Percentiles rank a stretch among this genome's conserved stretches.
Evolutionary conservation across 2,329 filamentous ascomycete species (phyloP).

Genomic region (Aureobasidium sp.): DNA sequence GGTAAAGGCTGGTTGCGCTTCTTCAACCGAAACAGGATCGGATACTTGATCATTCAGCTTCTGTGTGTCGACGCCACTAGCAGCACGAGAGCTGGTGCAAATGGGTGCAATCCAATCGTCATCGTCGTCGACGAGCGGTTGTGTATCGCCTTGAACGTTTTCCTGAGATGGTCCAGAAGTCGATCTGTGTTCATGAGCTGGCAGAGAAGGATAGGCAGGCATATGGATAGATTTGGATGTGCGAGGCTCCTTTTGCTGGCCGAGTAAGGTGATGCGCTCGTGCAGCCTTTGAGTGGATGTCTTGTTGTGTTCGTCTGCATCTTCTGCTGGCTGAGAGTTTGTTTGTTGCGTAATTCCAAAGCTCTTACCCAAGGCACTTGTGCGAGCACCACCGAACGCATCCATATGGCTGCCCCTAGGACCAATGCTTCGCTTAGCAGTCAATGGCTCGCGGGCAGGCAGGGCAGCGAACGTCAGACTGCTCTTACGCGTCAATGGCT

Average conservation of each 20-base stretch:
- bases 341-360: conserved; percentile 52
- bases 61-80: conserved; percentile 9
- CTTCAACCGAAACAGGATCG: background rate
- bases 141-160: conserved; percentile 5
- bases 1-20: background rate
- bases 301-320: conserved; percentile 63
- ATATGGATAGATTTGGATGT: conserved; percentile 35
- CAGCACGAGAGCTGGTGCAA: conserved; percentile 19
- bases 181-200: background rate
- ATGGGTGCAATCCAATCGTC: conserved; percentile 55
- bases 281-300: conserved; percentile 90
- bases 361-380: conserved; percentile 67
- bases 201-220: conserved; percentile 28
- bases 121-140: conserved; percentile 41
- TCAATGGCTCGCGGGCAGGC: conserved; percentile 81
- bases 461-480: conserved; percentile 91
- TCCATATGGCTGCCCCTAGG: conserved; percentile 72
- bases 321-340: conserved; percentile 28
- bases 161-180: conserved; percentile 22
- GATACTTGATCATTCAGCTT: background rate
- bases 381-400: conserved; percentile 40
- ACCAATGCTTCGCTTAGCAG: conserved; percentile 74
- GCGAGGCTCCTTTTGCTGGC: conserved; percentile 45
- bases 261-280: conserved; percentile 78
- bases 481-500: conserved; percentile 79